These are phyloP conservation scores for Nemania sp. DNA, from an alignment of 2,329 filamentous ascomycete species.

Conservation along the genomic window DNA sequence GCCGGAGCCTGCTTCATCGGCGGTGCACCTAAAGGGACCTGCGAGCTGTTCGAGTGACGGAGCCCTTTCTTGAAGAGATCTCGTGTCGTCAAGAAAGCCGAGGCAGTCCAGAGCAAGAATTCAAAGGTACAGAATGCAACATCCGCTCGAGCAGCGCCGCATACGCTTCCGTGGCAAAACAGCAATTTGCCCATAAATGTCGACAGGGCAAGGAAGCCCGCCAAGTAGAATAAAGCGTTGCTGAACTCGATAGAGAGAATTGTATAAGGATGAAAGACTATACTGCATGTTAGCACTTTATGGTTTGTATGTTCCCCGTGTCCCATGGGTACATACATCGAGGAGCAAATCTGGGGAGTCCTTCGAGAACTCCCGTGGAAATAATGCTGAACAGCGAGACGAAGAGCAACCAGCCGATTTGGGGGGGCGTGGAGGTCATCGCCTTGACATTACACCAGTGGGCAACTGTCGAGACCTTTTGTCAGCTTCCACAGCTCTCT, in stretches of 20 bases:
- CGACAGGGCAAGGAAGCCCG: constrained; percentile 61
- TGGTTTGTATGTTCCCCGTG: too few species aligned
- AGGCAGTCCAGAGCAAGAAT: constrained; percentile 57
- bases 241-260: constrained; percentile 53
- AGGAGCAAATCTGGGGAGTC: constrained; percentile 50
- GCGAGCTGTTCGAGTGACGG: constrained; percentile 22
- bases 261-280: constrained; percentile 53
- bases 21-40: constrained; percentile 34
- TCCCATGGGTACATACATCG: constrained; percentile 39
- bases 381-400: constrained; percentile 57
- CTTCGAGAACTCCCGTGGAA: constrained; percentile 58
- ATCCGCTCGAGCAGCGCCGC: constrained; percentile 57
- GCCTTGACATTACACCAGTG: constrained; percentile 64
- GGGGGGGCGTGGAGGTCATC: constrained; percentile 55
- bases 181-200: constrained; percentile 59
- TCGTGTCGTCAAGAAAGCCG: constrained; percentile 50
- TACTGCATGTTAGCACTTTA: constrained; percentile 7
- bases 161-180: constrained; percentile 62
- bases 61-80: constrained; percentile 51
- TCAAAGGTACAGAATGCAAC: constrained; percentile 57
- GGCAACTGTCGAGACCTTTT: constrained; percentile 48
- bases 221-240: constrained; percentile 61
- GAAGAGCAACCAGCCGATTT: constrained; percentile 62
- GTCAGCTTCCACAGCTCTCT: constrained; percentile 20
- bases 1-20: constrained; percentile 46